Evolutionary conservation across 2,329 filamentous ascomycete species (phyloP), one percentile per base, ranked within the genome.

Genomic region (Xylaria sp.): DNA sequence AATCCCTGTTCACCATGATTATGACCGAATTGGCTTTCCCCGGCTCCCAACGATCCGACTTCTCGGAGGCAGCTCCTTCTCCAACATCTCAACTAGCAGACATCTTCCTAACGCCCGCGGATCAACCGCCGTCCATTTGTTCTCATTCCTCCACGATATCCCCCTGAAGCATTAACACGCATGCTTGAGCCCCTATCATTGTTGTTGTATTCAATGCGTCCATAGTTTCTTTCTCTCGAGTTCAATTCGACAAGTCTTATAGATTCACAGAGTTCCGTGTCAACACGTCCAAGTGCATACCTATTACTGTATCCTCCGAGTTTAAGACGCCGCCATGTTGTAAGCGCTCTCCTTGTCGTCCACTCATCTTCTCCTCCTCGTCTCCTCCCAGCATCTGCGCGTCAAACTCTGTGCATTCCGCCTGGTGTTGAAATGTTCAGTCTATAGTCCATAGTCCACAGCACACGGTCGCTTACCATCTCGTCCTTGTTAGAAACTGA

Each of bases 271-370:
- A 34, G 19, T 52, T n/a, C 13, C 10, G 50, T 30, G 10, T 13
- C 11, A 16, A 46, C 42, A 46, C 13, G 4, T 13, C 42, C 42
- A 46, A 46, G 13, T 46, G 11, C 42, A 46, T 42, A 16, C 16
- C 16, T 16, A 42, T 42, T 9, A 42, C 37, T 42, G 23, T 53
- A 30, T 54, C 55, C 37, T 10, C n/a, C 48, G 16, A 50, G 9
- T 50, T 11, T 34, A 8, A 19, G 48, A 51, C 48, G 10, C 55
- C 54, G 53, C 49, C 58, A 71, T 71, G 69, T 71, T 71, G 69
- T 71, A 67, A 68, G 69, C 50, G 8, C 44, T 47, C 55, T 16
- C 49, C 7, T 13, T 23, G 30, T 16, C 23, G 19, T 1, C 23
- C 56, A 11, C 4, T 6, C 23, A 30, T 30, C 23, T 5, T 30